Conservation (phyloP, 139 green algal species). For the Chlamydomonas incerta region DNA sequence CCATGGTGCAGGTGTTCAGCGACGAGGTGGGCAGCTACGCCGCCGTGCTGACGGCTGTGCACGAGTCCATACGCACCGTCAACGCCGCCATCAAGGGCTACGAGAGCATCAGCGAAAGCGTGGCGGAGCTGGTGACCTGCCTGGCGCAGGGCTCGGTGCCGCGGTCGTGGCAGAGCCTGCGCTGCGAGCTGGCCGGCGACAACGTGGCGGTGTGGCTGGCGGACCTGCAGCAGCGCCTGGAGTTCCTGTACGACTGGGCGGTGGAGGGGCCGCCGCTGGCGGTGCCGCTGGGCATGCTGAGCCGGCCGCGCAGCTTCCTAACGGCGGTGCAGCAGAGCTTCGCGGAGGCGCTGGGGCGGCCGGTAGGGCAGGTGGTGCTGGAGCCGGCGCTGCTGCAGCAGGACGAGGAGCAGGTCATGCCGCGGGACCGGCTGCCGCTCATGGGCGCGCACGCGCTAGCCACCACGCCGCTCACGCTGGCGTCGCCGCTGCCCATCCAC, state of each 20-base stretch:
- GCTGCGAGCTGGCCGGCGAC: constrained; percentile 33
- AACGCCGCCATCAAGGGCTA: constrained; percentile 47
- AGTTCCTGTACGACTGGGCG: constrained; percentile 57
- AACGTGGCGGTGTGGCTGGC: constrained; percentile 43
- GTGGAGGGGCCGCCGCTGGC: constrained; percentile 49
- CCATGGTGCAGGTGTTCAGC: constrained; percentile 54
- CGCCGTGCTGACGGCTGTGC: constrained; percentile 32
- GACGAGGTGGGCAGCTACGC: constrained; percentile 44
- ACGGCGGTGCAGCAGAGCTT: constrained; percentile 53
- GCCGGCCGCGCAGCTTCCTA: constrained; percentile 48
- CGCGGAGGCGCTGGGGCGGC: constrained; percentile 40
- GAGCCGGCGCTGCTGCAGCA: constrained; percentile 37
- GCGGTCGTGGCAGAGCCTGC: constrained; percentile 16
- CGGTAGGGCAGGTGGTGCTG: constrained; percentile 42
- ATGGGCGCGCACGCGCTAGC: constrained; percentile 8
- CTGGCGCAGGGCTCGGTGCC: constrained; percentile 43
- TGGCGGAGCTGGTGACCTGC: constrained; percentile 32
- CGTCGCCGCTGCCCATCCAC: no score
- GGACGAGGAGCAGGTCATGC: constrained; percentile 7
- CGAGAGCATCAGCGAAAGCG: neutral
- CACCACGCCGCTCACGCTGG: neutral
- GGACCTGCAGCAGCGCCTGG: constrained; percentile 48
- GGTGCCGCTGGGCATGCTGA: constrained; percentile 53
- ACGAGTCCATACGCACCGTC: constrained; percentile 34
- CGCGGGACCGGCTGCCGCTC: neutral